Conservation (phyloP, 306 rosid species). For the Cercis canadensis region DNA sequence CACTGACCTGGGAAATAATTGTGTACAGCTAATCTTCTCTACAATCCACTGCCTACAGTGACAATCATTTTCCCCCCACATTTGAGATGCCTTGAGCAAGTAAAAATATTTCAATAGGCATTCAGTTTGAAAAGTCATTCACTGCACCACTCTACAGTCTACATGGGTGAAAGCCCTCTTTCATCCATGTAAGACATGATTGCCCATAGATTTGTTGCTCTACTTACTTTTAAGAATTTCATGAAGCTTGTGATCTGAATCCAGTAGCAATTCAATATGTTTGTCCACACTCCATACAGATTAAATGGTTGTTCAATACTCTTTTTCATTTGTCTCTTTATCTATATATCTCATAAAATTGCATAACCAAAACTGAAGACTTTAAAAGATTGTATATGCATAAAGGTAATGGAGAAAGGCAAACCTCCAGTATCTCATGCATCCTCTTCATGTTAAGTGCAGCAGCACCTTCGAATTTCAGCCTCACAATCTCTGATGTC, state of each 20-base stretch:
- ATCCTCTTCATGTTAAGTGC: conserved; percentile 96
- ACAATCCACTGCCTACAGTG: conserved; percentile 13
- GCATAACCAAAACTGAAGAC: conserved; percentile 8
- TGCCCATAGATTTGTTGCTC: neutral
- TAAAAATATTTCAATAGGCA: neutral
- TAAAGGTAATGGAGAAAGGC: conserved; percentile 38
- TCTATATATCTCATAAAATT: conserved; percentile 3
- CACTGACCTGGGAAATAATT: neutral
- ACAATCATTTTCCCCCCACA: neutral
- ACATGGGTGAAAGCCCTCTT: neutral
- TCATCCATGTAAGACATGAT: neutral
- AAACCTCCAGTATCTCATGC: conserved; percentile 97
- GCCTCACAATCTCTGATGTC: conserved; percentile 80
- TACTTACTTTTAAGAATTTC: conserved; percentile 18
- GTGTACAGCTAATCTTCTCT: neutral
- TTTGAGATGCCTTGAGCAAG: neutral
- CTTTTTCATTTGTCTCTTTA: conserved; percentile 1
- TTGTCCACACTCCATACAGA: neutral
- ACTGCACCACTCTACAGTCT: neutral
- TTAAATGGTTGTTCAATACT: neutral
- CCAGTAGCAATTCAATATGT: neutral
- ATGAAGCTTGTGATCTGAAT: neutral
- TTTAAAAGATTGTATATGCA: conserved; percentile 8
- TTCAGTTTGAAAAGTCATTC: neutral
- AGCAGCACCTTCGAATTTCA: conserved; percentile 86